A percentile compares a stretch with the other conserved stretches of the same genome.
Conservation (phyloP, 1,139 yeast genomes). For the Hemisphaericaspora xylanilytica region DNA sequence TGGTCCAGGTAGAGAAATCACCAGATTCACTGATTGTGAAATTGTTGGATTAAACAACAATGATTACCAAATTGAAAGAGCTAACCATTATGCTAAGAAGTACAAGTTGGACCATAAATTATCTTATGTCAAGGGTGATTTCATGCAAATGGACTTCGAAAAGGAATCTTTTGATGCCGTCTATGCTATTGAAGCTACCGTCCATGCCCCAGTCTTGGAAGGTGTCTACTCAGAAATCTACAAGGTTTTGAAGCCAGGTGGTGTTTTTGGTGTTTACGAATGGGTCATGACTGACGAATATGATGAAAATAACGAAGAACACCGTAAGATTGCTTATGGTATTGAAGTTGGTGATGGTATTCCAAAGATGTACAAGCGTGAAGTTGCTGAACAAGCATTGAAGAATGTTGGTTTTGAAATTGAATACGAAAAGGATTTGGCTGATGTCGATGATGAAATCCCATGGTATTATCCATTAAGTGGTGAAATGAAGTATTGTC, state of each 20-base stretch:
- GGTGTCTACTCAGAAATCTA: constrained; percentile 95
- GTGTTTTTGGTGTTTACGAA: constrained; percentile 95
- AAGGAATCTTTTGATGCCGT: constrained; percentile 91
- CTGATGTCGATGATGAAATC: constrained; percentile 74
- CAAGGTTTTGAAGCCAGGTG: constrained; percentile 97
- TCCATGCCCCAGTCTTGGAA: constrained; percentile 94
- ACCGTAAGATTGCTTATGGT: constrained; percentile 94
- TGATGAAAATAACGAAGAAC: constrained; percentile 84
- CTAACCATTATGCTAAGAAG: constrained; percentile 72
- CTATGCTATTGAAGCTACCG: constrained; percentile 98
- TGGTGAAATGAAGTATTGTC: constrained; percentile 90
- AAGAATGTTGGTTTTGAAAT: constrained; percentile 85
- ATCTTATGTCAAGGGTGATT: constrained; percentile 92
- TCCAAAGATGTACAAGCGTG: constrained; percentile 88
- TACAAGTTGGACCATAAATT: constrained; percentile 69
- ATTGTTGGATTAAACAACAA: constrained; percentile 93
- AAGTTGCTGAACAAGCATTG: constrained; percentile 87
- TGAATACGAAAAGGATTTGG: constrained; percentile 74
- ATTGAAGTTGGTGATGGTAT: constrained; percentile 98
- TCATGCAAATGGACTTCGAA: constrained; percentile 98
- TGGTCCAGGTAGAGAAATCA: constrained; percentile 97
- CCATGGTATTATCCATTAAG: constrained; percentile 99
- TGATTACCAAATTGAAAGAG: constrained; percentile 95
- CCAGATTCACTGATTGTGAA: constrained; percentile 83
- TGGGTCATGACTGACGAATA: constrained; percentile 98